A percentile compares a stretch with the other conserved stretches of the same genome.
Evolutionary conservation across 169 alveolate species (phyloP).

Genomic region (Amoebophrya sp.): DNA sequence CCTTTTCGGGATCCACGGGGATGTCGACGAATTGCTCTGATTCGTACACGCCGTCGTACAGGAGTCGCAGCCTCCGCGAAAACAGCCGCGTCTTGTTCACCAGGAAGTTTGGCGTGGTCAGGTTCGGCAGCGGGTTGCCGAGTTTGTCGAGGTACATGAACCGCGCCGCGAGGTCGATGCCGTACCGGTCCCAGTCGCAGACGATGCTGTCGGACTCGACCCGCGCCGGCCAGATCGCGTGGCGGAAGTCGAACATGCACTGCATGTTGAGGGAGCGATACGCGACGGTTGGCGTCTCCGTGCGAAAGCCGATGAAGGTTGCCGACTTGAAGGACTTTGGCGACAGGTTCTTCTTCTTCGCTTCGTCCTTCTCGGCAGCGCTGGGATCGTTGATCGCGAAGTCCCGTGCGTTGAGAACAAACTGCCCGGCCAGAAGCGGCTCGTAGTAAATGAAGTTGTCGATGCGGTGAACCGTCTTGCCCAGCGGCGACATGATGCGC

Average conservation of each 20-base stretch:
- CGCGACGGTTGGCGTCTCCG: not conserved
- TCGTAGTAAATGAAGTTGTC: not conserved
- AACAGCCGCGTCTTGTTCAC: not conserved
- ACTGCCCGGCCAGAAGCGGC: not conserved
- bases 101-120: not conserved
- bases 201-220: not conserved
- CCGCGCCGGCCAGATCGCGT: not conserved
- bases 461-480: not conserved
- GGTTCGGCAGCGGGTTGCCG: not conserved
- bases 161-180: not conserved
- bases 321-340: not conserved
- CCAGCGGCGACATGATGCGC: not conserved
- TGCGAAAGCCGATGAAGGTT: not conserved
- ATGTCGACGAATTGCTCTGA: not conserved
- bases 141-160: not conserved
- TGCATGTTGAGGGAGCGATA: not conserved
- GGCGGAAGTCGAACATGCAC: not conserved
- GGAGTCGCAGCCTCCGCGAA: not conserved
- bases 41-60: not conserved
- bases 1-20: not conserved
- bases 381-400: not conserved
- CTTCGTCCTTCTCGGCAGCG: not conserved
- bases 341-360: not conserved
- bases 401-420: not conserved
- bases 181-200: not conserved